phyloP scores from a whole-genome alignment of 2,329 filamentous ascomycete species.

The Emericellopsis cladophorae region DNA sequence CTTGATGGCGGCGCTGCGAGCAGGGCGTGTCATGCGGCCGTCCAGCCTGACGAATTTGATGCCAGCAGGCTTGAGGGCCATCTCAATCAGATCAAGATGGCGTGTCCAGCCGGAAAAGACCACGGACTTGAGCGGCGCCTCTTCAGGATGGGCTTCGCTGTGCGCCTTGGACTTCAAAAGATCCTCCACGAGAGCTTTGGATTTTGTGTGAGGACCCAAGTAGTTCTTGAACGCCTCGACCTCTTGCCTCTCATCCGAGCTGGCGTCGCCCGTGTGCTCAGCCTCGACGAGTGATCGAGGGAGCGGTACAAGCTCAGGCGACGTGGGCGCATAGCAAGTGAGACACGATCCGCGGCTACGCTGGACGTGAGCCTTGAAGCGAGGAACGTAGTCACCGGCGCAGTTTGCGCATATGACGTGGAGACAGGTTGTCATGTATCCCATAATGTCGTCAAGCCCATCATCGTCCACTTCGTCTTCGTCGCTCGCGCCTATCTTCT shows the following conservation, averaged over 20 bases:
- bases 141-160: conserved; percentile 45
- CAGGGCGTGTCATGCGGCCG: conserved; percentile 68
- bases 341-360: conserved; percentile 45
- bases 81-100: conserved; percentile 82
- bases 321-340: conserved; percentile 53
- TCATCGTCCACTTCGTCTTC: conserved; percentile 45
- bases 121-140: conserved; percentile 79
- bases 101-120: conserved; percentile 96
- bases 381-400: conserved; percentile 45
- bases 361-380: conserved; percentile 27
- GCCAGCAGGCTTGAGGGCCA: conserved; percentile 55
- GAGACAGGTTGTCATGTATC: conserved; percentile 75
- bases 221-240: conserved; percentile 56
- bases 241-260: conserved; percentile 19
- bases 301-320: conserved; percentile 23
- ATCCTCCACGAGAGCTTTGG: conserved; percentile 65
- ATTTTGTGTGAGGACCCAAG: conserved; percentile 83
- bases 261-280: conserved; percentile 40
- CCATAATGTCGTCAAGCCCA: conserved; percentile 51
- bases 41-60: conserved; percentile 75
- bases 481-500: conserved; percentile 45
- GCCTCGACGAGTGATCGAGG: conserved; percentile 45
- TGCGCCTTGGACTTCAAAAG: conserved; percentile 52
- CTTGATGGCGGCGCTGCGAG: conserved; percentile 65
- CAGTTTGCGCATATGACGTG: conserved; percentile 74